phyloP scores from a whole-genome alignment of 1,284 basidiomycete species.

The Cutaneotrichosporon sp. region DNA sequence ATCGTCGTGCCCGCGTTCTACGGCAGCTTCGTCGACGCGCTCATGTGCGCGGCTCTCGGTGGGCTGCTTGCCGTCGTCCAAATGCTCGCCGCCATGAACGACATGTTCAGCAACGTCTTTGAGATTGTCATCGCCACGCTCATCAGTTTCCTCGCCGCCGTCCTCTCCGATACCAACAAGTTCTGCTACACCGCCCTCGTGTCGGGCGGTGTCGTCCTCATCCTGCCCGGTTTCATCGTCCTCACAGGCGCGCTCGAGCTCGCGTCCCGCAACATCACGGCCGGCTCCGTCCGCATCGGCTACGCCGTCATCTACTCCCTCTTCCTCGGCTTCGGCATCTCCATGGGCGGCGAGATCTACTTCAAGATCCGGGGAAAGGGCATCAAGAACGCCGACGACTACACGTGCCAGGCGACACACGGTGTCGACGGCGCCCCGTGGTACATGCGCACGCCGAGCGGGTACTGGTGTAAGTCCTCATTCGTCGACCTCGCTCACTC shows the following conservation, averaged over 20 bases:
- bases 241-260: slow-evolving; percentile 79
- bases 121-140: slow-evolving; percentile 43
- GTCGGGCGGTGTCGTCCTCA: slow-evolving; percentile 80
- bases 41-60: slow-evolving; percentile 75
- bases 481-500: neutral
- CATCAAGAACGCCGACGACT: slow-evolving; percentile 63
- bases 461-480: slow-evolving; percentile 55
- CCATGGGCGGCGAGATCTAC: slow-evolving; percentile 72
- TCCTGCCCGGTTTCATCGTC: slow-evolving; percentile 80
- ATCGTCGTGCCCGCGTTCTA: slow-evolving; percentile 61
- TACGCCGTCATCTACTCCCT: slow-evolving; percentile 64
- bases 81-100: slow-evolving; percentile 70
- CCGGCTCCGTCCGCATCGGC: slow-evolving; percentile 81
- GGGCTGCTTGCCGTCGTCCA: slow-evolving; percentile 77
- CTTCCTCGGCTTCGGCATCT: slow-evolving; percentile 80
- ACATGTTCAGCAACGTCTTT: slow-evolving; percentile 83
- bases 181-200: slow-evolving; percentile 88
- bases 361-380: slow-evolving; percentile 58
- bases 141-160: slow-evolving; percentile 77
- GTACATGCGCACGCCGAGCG: slow-evolving; percentile 53
- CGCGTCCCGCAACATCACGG: slow-evolving; percentile 68
- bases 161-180: slow-evolving; percentile 66
- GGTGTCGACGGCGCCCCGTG: slow-evolving; percentile 55
- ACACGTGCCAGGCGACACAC: slow-evolving; percentile 63
- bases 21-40: slow-evolving; percentile 69